These are phyloP conservation scores for Dimocarpus longan DNA, from an alignment of 345 rosid species.

Conservation along the genomic window DNA sequence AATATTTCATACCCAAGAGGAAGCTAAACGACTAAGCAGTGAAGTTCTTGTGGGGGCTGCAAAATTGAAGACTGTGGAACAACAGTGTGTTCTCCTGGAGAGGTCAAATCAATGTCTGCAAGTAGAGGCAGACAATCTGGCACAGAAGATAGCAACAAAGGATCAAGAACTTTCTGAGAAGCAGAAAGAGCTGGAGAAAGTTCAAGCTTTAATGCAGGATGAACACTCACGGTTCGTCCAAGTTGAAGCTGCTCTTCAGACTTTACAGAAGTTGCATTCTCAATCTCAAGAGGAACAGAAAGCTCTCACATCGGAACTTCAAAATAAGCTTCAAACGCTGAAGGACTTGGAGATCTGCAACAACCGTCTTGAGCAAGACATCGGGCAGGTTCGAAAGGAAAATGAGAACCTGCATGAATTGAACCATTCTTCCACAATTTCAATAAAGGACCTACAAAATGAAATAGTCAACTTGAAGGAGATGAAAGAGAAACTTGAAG, in stretches of 20 bases:
- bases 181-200: conserved; percentile 61
- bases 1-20: conserved; percentile 53
- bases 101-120: conserved; percentile 66
- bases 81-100: conserved; percentile 58
- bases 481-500: conserved; percentile 71
- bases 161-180: conserved; percentile 73
- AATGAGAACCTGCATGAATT: conserved; percentile 47
- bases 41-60: conserved; percentile 60
- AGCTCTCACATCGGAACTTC: conserved; percentile 67
- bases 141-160: conserved; percentile 58
- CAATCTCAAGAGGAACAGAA: conserved; percentile 68
- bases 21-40: conserved; percentile 53
- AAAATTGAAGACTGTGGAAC: conserved; percentile 58
- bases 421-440: conserved; percentile 51
- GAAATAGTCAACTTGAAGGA: conserved; percentile 62
- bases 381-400: conserved; percentile 52
- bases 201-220: conserved; percentile 53
- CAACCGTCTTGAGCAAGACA: conserved; percentile 54
- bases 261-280: conserved; percentile 50
- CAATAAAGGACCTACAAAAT: conserved; percentile 45
- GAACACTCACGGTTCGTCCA: conserved; percentile 66
- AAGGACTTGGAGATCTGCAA: conserved; percentile 54
- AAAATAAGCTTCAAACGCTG: conserved; percentile 55
- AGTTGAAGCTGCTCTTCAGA: conserved; percentile 59
- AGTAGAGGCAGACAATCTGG: conserved; percentile 62